These are phyloP conservation scores for Murraya koenigii DNA, from an alignment of 345 rosid species.

Conservation along the genomic window DNA sequence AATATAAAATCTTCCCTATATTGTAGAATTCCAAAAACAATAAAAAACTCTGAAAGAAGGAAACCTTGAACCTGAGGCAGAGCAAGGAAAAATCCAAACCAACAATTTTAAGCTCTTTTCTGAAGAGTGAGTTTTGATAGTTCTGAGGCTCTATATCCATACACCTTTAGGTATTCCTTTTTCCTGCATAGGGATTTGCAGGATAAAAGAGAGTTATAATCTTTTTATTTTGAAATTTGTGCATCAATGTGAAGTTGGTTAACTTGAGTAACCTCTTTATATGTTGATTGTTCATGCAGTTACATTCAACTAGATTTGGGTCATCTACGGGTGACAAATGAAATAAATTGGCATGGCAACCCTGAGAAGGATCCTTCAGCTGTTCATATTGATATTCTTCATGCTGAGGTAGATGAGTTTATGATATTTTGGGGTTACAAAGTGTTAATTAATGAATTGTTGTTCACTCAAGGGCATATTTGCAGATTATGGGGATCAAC, in stretches of 20 bases:
- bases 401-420: conserved; percentile 66
- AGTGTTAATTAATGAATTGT: conserved; percentile 13
- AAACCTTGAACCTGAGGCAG: no score
- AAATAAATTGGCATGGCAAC: conserved; percentile 88
- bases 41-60: no score
- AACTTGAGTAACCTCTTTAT: conserved; percentile 13
- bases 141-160: neutral
- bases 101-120: no score
- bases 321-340: conserved; percentile 82
- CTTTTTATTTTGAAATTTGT: conserved; percentile 7
- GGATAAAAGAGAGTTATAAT: neutral
- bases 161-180: neutral
- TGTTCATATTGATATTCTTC: conserved; percentile 91
- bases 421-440: conserved; percentile 1
- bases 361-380: conserved; percentile 89
- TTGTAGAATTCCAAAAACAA: no score
- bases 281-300: conserved; percentile 45
- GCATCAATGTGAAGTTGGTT: neutral
- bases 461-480: conserved; percentile 22
- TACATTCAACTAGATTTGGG: conserved; percentile 96
- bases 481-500: conserved; percentile 88
- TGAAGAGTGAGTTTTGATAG: neutral
- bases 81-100: no score
- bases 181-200: neutral
- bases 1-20: no score